phyloP scores from a whole-genome alignment of 2,329 filamentous ascomycete species.

The Apiospora phragmitis region DNA sequence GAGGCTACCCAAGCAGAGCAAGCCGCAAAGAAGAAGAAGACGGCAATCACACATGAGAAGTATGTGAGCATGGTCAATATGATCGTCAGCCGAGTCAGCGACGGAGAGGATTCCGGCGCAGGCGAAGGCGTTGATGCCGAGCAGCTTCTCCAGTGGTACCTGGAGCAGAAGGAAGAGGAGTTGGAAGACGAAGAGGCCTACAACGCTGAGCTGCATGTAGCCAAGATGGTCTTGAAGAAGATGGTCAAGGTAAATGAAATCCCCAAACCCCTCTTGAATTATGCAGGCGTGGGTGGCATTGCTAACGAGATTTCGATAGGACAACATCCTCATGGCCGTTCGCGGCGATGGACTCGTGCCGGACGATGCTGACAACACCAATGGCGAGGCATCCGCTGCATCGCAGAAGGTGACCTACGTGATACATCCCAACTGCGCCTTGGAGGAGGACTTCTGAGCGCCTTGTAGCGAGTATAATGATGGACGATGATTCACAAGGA shows the following conservation, averaged over 20 bases:
- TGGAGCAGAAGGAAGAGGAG: conserved; percentile 86
- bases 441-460: conserved; percentile 59
- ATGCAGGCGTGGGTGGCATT: background rate
- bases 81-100: conserved; percentile 78
- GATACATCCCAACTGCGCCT: conserved; percentile 88
- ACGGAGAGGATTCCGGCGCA: conserved; percentile 69
- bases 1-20: conserved; percentile 1
- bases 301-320: conserved; percentile 49
- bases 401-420: conserved; percentile 71
- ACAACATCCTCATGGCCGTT: conserved; percentile 85
- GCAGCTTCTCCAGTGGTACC: conserved; percentile 81
- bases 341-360: conserved; percentile 56
- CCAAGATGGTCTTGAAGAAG: conserved; percentile 79
- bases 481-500: background rate
- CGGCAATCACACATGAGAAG: conserved; percentile 87
- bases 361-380: conserved; percentile 42
- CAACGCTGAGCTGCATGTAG: conserved; percentile 57
- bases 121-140: conserved; percentile 87
- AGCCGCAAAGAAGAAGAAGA: conserved; percentile 64
- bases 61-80: conserved; percentile 89
- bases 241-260: conserved; percentile 83
- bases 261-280: conserved; percentile 21
- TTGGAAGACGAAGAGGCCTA: conserved; percentile 80
- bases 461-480: background rate
- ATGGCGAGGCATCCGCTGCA: conserved; percentile 43